These are phyloP conservation scores for Rostrohypoxylon terebratum DNA, from an alignment of 495 filamentous ascomycete species.

Conservation along the genomic window DNA sequence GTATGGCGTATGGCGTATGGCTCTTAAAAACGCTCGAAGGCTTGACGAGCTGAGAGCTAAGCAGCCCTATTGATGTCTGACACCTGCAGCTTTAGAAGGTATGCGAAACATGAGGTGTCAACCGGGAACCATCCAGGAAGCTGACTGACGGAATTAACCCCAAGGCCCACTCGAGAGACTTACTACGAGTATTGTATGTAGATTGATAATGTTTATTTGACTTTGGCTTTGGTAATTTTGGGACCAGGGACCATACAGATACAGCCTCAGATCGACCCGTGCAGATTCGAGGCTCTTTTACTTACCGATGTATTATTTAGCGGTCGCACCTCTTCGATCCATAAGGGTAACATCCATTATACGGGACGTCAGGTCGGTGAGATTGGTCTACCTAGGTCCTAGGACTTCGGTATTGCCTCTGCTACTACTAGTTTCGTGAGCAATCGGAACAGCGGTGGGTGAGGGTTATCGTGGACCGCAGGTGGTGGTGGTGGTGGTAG, in stretches of 20 bases:
- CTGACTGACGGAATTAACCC: constrained; percentile 38
- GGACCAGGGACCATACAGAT: constrained; percentile 14
- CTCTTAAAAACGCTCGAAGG: constrained; percentile 37
- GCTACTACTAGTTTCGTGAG: constrained; percentile 12
- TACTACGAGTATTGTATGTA: constrained; percentile 28
- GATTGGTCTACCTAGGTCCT: constrained; percentile 23
- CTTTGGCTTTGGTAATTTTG: background rate
- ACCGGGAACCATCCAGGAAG: constrained; percentile 33
- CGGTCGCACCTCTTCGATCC: constrained; percentile 24
- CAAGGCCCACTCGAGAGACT: constrained; percentile 27
- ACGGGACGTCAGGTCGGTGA: constrained; percentile 6
- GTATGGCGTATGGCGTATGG: constrained; percentile 27
- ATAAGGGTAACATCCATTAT: constrained; percentile 9
- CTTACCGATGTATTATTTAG: constrained; percentile 11
- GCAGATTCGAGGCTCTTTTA: constrained; percentile 31
- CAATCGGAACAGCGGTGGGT: constrained; percentile 31
- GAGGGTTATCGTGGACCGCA: constrained; percentile 40
- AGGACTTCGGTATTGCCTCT: constrained; percentile 19
- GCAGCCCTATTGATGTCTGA: constrained; percentile 47
- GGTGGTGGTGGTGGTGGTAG: constrained; percentile 1
- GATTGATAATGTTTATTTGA: constrained; percentile 29
- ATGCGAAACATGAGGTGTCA: constrained; percentile 46
- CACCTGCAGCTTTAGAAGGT: constrained; percentile 43
- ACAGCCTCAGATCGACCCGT: constrained; percentile 18
- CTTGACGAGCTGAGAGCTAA: constrained; percentile 45